A percentile compares a stretch with the other conserved stretches of the same genome.
These are phyloP conservation scores for Brassica rapa DNA, from an alignment of 345 rosid species.

Conservation along the genomic window DNA sequence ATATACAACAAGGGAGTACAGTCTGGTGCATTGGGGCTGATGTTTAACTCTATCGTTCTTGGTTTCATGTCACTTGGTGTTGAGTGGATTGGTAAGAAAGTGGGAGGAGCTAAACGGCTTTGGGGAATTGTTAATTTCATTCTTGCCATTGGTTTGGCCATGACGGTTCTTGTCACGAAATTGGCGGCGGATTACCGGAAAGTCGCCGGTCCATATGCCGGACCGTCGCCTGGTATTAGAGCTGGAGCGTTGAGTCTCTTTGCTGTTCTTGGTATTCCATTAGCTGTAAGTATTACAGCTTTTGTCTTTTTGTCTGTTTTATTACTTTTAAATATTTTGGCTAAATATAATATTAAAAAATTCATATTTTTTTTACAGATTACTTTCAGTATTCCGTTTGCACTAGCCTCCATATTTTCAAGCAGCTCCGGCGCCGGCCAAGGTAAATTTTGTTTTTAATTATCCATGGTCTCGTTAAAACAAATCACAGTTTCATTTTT, in stretches of 20 bases:
- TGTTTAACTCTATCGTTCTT: conserved; percentile 69
- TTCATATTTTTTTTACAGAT: conserved; percentile 47
- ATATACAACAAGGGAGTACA: conserved; percentile 63
- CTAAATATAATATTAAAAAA: not conserved
- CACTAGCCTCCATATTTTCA: conserved; percentile 79
- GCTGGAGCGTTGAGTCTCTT: conserved; percentile 57
- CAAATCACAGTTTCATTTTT: not conserved
- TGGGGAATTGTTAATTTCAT: conserved; percentile 74
- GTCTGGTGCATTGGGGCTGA: conserved; percentile 69
- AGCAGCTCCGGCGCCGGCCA: conserved; percentile 67
- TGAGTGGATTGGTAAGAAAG: conserved; percentile 44
- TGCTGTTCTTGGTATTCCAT: conserved; percentile 71
- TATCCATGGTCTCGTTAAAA: no score
- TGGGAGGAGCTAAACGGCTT: conserved; percentile 56
- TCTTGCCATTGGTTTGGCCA: conserved; percentile 49
- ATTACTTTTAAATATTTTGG: not conserved
- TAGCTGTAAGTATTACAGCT: conserved; percentile 50
- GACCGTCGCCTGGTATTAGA: conserved; percentile 47
- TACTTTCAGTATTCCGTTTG: conserved; percentile 73
- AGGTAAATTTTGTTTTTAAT: conserved; percentile 46
- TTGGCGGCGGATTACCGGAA: conserved; percentile 50
- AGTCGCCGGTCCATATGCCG: not conserved
- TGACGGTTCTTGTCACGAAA: conserved; percentile 57
- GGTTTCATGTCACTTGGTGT: conserved; percentile 57
- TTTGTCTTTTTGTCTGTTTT: not conserved